These are phyloP conservation scores for Trypanosoma rangeli DNA, from an alignment of 208 protist genomes.

Conservation along the genomic window DNA sequence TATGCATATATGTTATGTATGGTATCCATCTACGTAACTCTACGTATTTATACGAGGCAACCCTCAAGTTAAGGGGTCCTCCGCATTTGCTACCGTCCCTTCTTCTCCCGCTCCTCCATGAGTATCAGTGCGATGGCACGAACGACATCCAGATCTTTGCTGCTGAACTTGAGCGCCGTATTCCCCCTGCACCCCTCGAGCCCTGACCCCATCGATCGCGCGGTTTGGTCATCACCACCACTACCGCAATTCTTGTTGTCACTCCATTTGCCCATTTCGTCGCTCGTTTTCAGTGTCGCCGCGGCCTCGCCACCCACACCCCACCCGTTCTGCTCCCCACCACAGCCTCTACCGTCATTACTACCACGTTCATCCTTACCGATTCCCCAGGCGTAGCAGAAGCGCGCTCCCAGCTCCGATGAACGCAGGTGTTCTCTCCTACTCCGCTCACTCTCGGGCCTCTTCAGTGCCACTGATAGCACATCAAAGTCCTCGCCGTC, in stretches of 20 bases:
- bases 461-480: neutral
- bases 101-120: slow-evolving; percentile 20
- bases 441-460: neutral
- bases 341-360: too few species aligned
- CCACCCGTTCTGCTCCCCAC: neutral
- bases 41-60: slow-evolving; percentile 1
- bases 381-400: neutral
- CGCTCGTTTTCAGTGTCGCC: neutral
- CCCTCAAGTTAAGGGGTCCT: neutral
- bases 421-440: neutral
- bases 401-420: neutral
- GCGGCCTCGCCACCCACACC: neutral
- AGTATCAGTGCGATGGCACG: slow-evolving; percentile 12
- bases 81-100: neutral
- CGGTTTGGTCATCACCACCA: neutral
- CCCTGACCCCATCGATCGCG: neutral
- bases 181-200: neutral
- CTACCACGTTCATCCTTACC: neutral
- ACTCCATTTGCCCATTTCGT: too few species aligned
- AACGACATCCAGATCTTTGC: slow-evolving; percentile 12
- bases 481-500: slow-evolving; percentile 5
- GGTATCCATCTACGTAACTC: neutral
- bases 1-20: too few species aligned
- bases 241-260: too few species aligned
- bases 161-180: slow-evolving; percentile 19